Evolutionary conservation across 768 basidiomycete species (phyloP).

Genomic region (Suillus bovinus): DNA sequence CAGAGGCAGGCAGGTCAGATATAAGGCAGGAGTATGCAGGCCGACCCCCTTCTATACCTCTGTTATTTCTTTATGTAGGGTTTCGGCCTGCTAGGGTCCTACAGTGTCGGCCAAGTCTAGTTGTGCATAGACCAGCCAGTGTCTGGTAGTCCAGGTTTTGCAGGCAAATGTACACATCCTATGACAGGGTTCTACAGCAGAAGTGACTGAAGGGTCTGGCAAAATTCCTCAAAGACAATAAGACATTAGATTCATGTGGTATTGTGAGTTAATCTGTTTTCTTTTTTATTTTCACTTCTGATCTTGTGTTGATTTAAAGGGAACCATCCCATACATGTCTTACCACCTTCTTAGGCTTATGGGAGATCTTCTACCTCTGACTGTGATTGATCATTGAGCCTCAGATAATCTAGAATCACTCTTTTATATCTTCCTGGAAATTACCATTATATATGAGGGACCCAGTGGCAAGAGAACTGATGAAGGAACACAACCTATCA

Average conservation of each 20-base stretch:
- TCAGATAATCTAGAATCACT: neutral
- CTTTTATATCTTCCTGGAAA: neutral
- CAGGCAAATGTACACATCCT: too few relatives aligned
- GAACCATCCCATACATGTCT: neutral
- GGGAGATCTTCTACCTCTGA: rapidly evolving
- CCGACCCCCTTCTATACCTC: too few relatives aligned
- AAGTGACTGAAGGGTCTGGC: too few relatives aligned
- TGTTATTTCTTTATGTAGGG: too few relatives aligned
- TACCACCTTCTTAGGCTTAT: neutral
- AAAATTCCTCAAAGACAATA: neutral
- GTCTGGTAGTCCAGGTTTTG: too few relatives aligned
- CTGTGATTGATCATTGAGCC: neutral
- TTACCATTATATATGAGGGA: neutral
- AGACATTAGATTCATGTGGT: neutral
- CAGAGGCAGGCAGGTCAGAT: too few relatives aligned
- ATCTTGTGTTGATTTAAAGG: neutral
- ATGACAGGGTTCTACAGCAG: too few relatives aligned
- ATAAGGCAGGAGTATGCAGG: too few relatives aligned
- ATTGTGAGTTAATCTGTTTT: neutral
- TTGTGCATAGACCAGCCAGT: too few relatives aligned
- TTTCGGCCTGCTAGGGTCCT: too few relatives aligned
- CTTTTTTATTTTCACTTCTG: neutral
- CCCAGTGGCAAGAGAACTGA: neutral
- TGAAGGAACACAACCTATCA: neutral
- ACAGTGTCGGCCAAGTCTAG: too few relatives aligned